Evolutionary conservation across 2,329 filamentous ascomycete species (phyloP).

Genomic region (Septoria petroselini): DNA sequence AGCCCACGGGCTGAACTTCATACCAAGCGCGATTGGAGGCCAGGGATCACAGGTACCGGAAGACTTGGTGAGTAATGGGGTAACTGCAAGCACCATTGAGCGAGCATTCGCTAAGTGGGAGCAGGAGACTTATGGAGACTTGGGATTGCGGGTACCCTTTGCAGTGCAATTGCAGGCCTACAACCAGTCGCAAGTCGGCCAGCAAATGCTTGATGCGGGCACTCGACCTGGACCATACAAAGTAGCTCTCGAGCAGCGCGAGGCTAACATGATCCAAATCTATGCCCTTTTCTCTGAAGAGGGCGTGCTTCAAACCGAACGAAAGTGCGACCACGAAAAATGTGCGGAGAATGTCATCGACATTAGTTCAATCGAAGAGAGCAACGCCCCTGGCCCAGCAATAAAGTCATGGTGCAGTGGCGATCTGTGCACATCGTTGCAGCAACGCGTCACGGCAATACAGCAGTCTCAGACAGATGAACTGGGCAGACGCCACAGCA

Average conservation of each 20-base stretch:
- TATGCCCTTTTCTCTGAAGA: constrained; percentile 27
- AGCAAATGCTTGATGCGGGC: constrained; percentile 16
- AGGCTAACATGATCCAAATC: constrained; percentile 21
- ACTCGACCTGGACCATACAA: constrained; percentile 21
- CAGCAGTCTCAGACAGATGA: not conserved
- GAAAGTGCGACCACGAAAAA: constrained; percentile 28
- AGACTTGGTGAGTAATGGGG: constrained; percentile 27
- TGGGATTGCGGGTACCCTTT: constrained; percentile 39
- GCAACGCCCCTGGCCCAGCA: constrained; percentile 8
- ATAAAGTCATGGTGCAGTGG: constrained; percentile 31
- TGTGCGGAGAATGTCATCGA: constrained; percentile 31
- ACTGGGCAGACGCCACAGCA: not conserved
- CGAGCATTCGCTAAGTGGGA: constrained; percentile 8
- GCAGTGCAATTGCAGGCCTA: constrained; percentile 34
- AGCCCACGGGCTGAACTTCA: constrained; percentile 45
- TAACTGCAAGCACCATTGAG: not conserved
- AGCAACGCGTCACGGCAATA: not conserved
- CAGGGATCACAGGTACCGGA: constrained; percentile 35
- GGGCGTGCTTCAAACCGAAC: constrained; percentile 25
- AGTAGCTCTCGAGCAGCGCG: constrained; percentile 12
- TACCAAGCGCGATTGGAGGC: constrained; percentile 35
- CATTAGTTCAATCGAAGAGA: constrained; percentile 24
- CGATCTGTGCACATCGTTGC: constrained; percentile 14
- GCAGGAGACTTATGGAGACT: constrained; percentile 36
- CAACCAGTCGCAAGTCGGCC: constrained; percentile 26